phyloP scores from a whole-genome alignment of 768 basidiomycete species.

The Russula sp. region DNA sequence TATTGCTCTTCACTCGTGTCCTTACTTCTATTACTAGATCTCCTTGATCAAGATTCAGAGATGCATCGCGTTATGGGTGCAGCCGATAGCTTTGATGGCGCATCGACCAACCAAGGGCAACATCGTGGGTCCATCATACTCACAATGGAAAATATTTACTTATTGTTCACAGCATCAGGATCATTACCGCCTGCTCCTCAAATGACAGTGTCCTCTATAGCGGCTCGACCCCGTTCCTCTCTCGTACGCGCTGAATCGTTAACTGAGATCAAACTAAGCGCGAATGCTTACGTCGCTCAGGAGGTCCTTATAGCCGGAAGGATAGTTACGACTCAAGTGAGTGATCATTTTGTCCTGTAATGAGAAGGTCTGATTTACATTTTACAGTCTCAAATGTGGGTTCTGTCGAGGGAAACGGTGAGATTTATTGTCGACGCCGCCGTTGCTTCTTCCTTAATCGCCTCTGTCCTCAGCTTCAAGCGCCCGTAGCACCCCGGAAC shows the following conservation, averaged over 20 bases:
- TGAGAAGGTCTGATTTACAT: background rate
- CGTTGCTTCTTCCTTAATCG: background rate
- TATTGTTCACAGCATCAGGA: conserved; percentile 3
- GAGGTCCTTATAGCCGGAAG: conserved; percentile 7
- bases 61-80: conserved; percentile 30
- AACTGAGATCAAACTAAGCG: conserved; percentile 24
- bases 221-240: conserved; percentile 20
- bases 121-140: conserved; percentile 17
- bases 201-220: conserved; percentile 15
- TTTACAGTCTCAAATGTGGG: conserved; percentile 4
- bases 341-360: background rate
- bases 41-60: conserved; percentile 31
- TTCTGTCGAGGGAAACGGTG: conserved; percentile 14
- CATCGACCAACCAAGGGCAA: conserved; percentile 20
- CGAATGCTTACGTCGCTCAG: conserved; percentile 21
- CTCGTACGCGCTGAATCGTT: conserved; percentile 28
- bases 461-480: conserved; percentile 1
- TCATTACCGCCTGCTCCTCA: conserved; percentile 10
- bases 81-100: conserved; percentile 27
- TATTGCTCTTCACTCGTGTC: background rate
- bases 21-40: conserved; percentile 20
- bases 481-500: conserved; percentile 23
- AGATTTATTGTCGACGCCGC: background rate
- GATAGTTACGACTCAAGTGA: conserved; percentile 22
- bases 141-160: background rate